Base-by-base conservation (phyloP, 768 basidiomycete species). In the Sutorius australiensis region DNA sequence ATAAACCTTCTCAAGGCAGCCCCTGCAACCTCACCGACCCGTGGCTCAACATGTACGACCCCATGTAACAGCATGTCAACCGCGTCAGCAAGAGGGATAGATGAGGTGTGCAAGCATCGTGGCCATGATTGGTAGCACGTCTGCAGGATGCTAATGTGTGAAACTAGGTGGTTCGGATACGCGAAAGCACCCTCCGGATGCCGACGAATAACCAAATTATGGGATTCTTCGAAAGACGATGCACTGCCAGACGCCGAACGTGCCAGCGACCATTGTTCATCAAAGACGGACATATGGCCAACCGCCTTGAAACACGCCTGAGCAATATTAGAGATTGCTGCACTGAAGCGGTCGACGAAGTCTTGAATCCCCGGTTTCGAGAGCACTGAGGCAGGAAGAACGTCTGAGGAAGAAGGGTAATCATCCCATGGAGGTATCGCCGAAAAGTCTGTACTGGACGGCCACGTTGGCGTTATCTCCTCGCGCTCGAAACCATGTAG, bases 121-220 rank as follows among this genome's bases (percentile, higher is more conserved):
- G 94, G 94, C 84, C 92, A 88, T 6, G 89, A 80, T 54, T 87
- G 85, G 67, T 93, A 88, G 62, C 87, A 83, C 0, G 85, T 81
- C 59, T 86, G 81, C 5, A 95, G 76, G 32, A 94, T 75, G 47
- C 75, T 79, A 60, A 97, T 82, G 51, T 86, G 82, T 0, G 89
- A 77, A 16, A 73, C 68, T 10, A 80, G 74, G 48, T 77, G 73
- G 19, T 73, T 74, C 13, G 89, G 81, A 67, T 93, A 95, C 6
- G 84, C 84, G 24, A 89, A 73, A 17, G 73, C 68, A 5, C 79
- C 74, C 62, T 87, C 84, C 0, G 77, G 72, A 64, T 92, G 90
- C 24, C 83, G 80, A 33, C 88, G 80, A 17, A 89, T 77, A 45
- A 86, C 69, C 46, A 77, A 79, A 59, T 81, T 86, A 59, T 84